Percentiles rank a stretch among this genome's conserved stretches.
Conservation (phyloP, 192 early-diverging fungal genomes). For the Chytriomyces sp. region DNA sequence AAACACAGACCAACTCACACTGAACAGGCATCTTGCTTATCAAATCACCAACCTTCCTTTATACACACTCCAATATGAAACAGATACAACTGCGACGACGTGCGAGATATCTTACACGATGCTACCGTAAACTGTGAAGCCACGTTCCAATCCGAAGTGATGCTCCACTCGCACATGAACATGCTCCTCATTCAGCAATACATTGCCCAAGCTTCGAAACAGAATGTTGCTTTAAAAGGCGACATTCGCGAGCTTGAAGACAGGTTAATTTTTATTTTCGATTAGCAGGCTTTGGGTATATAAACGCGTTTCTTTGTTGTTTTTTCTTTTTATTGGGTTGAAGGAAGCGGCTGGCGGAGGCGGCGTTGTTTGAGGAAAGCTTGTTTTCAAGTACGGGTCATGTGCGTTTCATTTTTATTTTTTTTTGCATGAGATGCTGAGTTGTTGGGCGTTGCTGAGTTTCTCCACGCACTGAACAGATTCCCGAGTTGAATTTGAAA, state of each 20-base stretch:
- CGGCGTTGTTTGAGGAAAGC: slow-evolving; percentile 22
- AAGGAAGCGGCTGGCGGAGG: slow-evolving; percentile 17
- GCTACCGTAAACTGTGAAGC: background rate
- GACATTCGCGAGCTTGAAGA: slow-evolving; percentile 27
- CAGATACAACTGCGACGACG: slow-evolving; percentile 31
- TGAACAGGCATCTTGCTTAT: too few relatives aligned
- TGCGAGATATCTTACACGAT: slow-evolving; percentile 25
- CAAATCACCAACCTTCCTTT: background rate
- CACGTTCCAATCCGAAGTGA: slow-evolving; percentile 23
- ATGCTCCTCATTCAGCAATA: slow-evolving; percentile 33
- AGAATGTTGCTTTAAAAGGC: slow-evolving; percentile 4
- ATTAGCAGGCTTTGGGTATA: too few relatives aligned
- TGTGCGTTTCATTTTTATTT: background rate
- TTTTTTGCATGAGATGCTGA: too few relatives aligned
- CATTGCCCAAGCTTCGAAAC: slow-evolving; percentile 6
- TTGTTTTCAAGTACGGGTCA: slow-evolving; percentile 6
- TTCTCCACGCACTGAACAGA: too few relatives aligned
- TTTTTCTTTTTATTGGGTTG: background rate
- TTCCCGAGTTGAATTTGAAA: too few relatives aligned
- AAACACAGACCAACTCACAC: background rate
- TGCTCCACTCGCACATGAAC: slow-evolving; percentile 35
- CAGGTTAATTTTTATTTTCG: background rate
- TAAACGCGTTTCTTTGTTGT: background rate
- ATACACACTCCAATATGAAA: background rate
- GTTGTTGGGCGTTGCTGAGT: too few relatives aligned